Percentiles rank a stretch among this genome's conserved stretches.
Conservation (phyloP, 352 stramenopile genomes). For the Phytophthora chlamydospora region DNA sequence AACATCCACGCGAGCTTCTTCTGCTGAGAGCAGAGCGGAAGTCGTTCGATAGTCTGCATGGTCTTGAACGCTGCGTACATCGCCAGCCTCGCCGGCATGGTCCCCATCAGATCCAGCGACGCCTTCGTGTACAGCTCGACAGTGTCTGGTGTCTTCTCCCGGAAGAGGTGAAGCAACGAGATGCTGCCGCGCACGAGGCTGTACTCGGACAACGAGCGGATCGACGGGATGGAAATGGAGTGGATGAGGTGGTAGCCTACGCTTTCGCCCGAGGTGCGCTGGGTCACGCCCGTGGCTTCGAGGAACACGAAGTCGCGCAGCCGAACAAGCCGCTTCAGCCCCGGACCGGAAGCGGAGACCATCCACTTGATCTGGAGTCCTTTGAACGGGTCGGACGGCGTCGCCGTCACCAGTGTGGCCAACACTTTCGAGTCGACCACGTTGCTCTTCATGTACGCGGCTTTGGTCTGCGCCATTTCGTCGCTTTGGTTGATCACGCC, state of each 20-base stretch:
- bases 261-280: conserved; percentile 2
- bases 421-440: conserved; percentile 23
- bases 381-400: conserved; percentile 10
- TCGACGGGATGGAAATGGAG: conserved; percentile 10
- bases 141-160: conserved; percentile 1
- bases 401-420: conserved; percentile 12
- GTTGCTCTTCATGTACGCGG: conserved; percentile 28
- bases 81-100: conserved; percentile 5
- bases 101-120: conserved; percentile 9
- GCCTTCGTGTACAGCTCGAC: conserved; percentile 19
- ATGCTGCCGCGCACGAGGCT: conserved; percentile 30
- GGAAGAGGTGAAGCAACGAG: conserved; percentile 24
- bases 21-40: conserved; percentile 17
- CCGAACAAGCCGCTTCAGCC: conserved; percentile 2
- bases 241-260: conserved; percentile 31
- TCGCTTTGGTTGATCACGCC: conserved; percentile 27
- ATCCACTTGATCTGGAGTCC: conserved; percentile 25
- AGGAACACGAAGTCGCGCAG: conserved; percentile 31
- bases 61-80: conserved; percentile 19
- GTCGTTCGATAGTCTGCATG: conserved; percentile 20
- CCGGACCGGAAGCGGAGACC: conserved; percentile 1
- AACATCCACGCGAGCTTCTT: conserved; percentile 36
- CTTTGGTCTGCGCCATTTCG: conserved; percentile 30
- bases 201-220: conserved; percentile 9
- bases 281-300: conserved; percentile 17